phyloP scores from a whole-genome alignment of 257 asterid genomes.

The Solanum sparsipilum region DNA sequence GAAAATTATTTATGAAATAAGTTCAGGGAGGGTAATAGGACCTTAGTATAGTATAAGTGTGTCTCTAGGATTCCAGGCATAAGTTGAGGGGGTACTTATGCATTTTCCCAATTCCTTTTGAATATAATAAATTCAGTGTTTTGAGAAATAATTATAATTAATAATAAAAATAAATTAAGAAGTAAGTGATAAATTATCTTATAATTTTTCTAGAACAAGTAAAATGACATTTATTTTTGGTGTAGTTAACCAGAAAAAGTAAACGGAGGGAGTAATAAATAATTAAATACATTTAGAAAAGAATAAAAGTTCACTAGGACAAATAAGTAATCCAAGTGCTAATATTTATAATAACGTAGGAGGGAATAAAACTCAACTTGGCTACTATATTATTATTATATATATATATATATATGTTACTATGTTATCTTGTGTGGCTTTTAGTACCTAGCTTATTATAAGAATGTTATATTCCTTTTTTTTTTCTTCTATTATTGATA shows the following conservation, averaged over 20 bases:
- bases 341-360: not conserved
- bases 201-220: not conserved
- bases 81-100: no score
- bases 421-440: not conserved
- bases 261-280: not conserved
- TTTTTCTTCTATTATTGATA: not conserved
- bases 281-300: not conserved
- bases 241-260: not conserved
- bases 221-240: not conserved
- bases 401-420: not conserved
- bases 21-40: no score
- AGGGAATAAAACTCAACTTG: not conserved
- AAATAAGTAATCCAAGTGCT: not conserved
- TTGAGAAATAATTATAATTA: not conserved
- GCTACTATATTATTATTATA: not conserved
- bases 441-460: not conserved
- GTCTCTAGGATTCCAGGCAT: no score
- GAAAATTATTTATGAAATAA: no score
- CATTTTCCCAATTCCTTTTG: no score
- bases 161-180: not conserved
- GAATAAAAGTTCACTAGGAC: not conserved
- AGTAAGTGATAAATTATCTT: not conserved
- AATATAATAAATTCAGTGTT: not conserved
- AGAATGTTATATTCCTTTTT: not conserved
- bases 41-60: no score